Conservation (phyloP, 352 stramenopile genomes). For the Pythium phragmiticola region DNA sequence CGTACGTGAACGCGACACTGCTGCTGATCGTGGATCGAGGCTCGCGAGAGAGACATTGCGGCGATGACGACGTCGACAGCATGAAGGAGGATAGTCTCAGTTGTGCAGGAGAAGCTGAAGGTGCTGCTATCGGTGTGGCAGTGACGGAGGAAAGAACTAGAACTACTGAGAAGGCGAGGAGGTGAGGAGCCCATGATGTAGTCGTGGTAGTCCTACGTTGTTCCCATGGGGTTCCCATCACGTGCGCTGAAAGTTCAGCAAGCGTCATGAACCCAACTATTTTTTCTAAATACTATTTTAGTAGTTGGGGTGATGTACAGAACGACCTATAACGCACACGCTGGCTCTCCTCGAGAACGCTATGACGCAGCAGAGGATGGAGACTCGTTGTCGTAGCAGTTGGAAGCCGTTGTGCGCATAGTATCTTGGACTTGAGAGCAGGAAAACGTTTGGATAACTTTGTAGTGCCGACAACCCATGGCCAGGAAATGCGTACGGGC, state of each 20-base stretch:
- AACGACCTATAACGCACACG: too few relatives aligned
- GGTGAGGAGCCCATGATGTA: neutral
- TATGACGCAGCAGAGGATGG: too few relatives aligned
- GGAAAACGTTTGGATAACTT: too few relatives aligned
- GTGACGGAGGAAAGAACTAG: neutral
- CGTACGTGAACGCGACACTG: conserved; percentile 16
- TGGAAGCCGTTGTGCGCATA: too few relatives aligned
- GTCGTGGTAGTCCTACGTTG: neutral
- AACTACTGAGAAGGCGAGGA: neutral
- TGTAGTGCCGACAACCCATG: too few relatives aligned
- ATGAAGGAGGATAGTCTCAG: neutral
- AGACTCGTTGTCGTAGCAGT: too few relatives aligned
- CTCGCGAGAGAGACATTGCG: neutral
- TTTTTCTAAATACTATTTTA: too few relatives aligned
- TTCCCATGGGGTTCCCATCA: conserved; percentile 11
- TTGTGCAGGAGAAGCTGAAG: neutral
- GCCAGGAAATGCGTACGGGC: too few relatives aligned
- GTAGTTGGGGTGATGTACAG: too few relatives aligned
- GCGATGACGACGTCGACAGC: conserved; percentile 2
- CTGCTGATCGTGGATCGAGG: neutral
- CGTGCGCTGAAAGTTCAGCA: conserved; percentile 2
- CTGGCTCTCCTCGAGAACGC: too few relatives aligned
- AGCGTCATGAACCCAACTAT: neutral
- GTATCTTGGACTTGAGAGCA: too few relatives aligned
- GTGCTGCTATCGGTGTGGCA: neutral